phyloP scores from a whole-genome alignment of 805 yeast genomes.

The Brettanomyces custersianus region DNA sequence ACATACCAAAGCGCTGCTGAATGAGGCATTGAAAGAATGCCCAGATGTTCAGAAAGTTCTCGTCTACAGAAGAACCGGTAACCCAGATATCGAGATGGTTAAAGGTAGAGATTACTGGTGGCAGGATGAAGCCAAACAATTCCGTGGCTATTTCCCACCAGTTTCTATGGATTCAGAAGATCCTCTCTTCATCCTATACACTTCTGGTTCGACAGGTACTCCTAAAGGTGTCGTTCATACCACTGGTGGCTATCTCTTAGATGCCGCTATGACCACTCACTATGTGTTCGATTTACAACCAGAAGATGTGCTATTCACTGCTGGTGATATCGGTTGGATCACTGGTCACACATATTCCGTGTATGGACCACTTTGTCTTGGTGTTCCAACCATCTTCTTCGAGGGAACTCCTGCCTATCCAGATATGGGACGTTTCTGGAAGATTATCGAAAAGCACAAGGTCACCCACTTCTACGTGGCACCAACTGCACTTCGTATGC shows the following conservation, averaged over 20 bases:
- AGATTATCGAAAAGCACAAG: conserved; percentile 82
- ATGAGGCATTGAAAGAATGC: conserved; percentile 77
- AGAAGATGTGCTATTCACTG: conserved; percentile 85
- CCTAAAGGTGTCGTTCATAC: conserved; percentile 97
- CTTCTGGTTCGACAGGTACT: conserved; percentile 97
- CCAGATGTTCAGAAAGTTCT: conserved; percentile 73
- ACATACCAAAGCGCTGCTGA: conserved; percentile 88
- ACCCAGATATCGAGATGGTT: conserved; percentile 59
- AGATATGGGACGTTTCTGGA: conserved; percentile 92
- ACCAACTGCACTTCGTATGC: conserved; percentile 92
- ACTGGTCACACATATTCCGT: conserved; percentile 96
- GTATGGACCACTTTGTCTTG: conserved; percentile 84
- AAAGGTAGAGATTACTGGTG: conserved; percentile 88
- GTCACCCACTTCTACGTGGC: conserved; percentile 97
- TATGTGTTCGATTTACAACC: conserved; percentile 90
- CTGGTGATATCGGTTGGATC: conserved; percentile 99
- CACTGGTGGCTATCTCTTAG: conserved; percentile 90
- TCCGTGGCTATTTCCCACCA: conserved; percentile 81
- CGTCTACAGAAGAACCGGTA: conserved; percentile 84
- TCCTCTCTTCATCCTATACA: conserved; percentile 89
- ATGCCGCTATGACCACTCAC: conserved; percentile 85
- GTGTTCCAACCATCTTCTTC: conserved; percentile 87
- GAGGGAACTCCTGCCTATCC: conserved; percentile 99
- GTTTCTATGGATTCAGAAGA: conserved; percentile 85
- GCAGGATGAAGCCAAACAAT: conserved; percentile 81